Base-by-base conservation (phyloP, 202 grass and related monocot genomes). In the Carex arenaria region DNA sequence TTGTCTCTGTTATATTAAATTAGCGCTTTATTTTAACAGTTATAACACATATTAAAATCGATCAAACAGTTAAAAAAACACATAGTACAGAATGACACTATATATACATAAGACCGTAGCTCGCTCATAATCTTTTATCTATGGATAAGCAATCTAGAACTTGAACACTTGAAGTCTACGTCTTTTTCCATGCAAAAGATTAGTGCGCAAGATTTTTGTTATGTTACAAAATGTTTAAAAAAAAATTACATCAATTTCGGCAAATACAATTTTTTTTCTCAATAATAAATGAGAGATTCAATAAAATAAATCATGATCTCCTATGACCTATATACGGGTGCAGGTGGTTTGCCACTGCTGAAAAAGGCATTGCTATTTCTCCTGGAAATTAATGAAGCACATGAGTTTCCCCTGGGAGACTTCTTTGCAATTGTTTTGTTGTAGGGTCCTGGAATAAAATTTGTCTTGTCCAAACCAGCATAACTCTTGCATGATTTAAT, bases 401-500 rank as follows among this genome's bases (percentile, higher is more conserved):
- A 92, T 7, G 88, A 90, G 11, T 34, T 31, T 2, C 75, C 71
- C 12, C 79, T 81, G 7, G 86, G 69, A 2, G 84, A 31, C 47
- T 85, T 89, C 68, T 89, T 89, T 23, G 83, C 20, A 61, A 85
- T 82, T 52, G 57, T 55, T 60, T 64, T 84, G 55, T 77, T 82
- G 8, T 60, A 52, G 4, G 18, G 43, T 4, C 73, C 60, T 12
- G 78, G 68, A 26, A 89, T 7, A 13, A 30, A 70, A 45, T 59
- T 67, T 80, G 86, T 85, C 80, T 19, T 54, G 30, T 89, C 87
- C 51, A 82, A 87, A 3, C 86, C 61, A 40, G 30, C 92, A 71
- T 89, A 88, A 72, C 92, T 89, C 82, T 88, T 93, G 87, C 81
- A 93, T 20, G 92, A 74, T 83, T 93, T 93, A 45, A 91, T 67